A percentile compares a stretch with the other conserved stretches of the same genome.
phyloP scores from a whole-genome alignment of 2,329 filamentous ascomycete species.

The Byssoonygena ceratinophila region DNA sequence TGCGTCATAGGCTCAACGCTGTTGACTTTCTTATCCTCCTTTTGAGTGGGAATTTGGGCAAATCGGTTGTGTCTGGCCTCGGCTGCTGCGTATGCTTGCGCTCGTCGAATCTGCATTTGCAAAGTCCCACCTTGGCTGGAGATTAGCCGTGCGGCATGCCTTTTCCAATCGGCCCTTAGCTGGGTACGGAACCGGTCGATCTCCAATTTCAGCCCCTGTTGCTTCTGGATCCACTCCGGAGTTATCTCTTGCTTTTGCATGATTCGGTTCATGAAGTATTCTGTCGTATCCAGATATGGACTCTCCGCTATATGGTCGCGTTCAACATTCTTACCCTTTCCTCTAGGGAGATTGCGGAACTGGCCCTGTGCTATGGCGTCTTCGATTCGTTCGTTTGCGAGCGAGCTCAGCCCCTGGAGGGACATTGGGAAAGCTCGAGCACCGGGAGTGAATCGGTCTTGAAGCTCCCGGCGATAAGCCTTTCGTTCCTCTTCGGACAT shows the following conservation, averaged over 20 bases:
- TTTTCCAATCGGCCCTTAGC: slow-evolving; percentile 72
- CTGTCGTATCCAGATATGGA: slow-evolving; percentile 89
- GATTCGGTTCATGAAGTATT: slow-evolving; percentile 98
- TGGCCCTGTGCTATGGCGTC: slow-evolving; percentile 85
- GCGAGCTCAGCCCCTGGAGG: slow-evolving; percentile 63
- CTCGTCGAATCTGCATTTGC: slow-evolving; percentile 59
- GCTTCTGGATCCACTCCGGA: slow-evolving; percentile 97
- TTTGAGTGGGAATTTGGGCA: not conserved
- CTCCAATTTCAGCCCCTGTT: slow-evolving; percentile 71
- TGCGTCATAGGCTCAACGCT: slow-evolving; percentile 14
- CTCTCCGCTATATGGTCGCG: slow-evolving; percentile 72
- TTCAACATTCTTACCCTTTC: slow-evolving; percentile 58
- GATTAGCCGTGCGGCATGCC: slow-evolving; percentile 70
- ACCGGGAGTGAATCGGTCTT: slow-evolving; percentile 66
- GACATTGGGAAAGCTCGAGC: slow-evolving; percentile 65
- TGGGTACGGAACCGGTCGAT: slow-evolving; percentile 59
- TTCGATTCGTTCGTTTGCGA: slow-evolving; percentile 88
- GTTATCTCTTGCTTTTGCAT: slow-evolving; percentile 93
- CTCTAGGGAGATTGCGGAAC: slow-evolving; percentile 73
- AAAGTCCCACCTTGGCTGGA: slow-evolving; percentile 65
- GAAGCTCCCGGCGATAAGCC: slow-evolving; percentile 59
- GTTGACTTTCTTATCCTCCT: not conserved
- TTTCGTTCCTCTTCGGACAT: slow-evolving; percentile 63
- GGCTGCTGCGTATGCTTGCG: slow-evolving; percentile 62
- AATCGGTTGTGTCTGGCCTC: slow-evolving; percentile 27